Base-by-base conservation (phyloP, 2,329 filamentous ascomycete species). In the Erysiphe pulchra region DNA sequence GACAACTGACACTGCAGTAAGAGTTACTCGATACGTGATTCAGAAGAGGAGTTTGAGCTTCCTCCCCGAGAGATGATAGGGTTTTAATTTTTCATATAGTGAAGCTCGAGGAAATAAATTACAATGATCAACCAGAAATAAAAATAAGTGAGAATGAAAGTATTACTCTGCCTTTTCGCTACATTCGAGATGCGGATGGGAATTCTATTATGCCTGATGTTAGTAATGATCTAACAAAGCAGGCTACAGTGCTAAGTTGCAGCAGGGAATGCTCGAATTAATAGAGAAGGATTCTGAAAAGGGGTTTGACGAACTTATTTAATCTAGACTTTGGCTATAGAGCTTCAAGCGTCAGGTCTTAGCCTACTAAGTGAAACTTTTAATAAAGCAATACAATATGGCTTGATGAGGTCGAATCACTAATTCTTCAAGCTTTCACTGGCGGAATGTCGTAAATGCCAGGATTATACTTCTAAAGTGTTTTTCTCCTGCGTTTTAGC, bases 131-230 rank as follows among this genome's bases (percentile, higher is more conserved):
- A 56, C 90, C 90, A 0, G 87, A 95, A 58, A 71, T 98, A 57
- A 77, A 77, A 57, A 79, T 95, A 60, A 83, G 82, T 60, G 77
- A 90, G 59, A 78, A 92, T 57, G 90, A 98, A 64, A 90, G 81
- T 60, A 93, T 86, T 0, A 71, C 93, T 61, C 95, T 98, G 90
- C 90, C 90, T 0, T 98, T 98, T 62, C 82, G 90, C 53, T 98
- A 98, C 59, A 86, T 98, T 44, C 78, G 73, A 57, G 77, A 71
- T 45, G 64, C 72, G 11, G 66, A 81, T 47, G 84, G 80, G 40
- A 68, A 82, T 53, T 83, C 86, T 1, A 76, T 94, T 48, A 93
- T 98, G 85, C 90, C 90, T 18, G 70, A 81, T 65, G 86, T 93
- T 62, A 63, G 69, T 59, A 17, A 2, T 13, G 18, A 13, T 36